Evolutionary conservation across 345 rosid species (phyloP), one percentile per base, ranked within the genome.

Genomic region (Aquilaria yunnanensis): DNA sequence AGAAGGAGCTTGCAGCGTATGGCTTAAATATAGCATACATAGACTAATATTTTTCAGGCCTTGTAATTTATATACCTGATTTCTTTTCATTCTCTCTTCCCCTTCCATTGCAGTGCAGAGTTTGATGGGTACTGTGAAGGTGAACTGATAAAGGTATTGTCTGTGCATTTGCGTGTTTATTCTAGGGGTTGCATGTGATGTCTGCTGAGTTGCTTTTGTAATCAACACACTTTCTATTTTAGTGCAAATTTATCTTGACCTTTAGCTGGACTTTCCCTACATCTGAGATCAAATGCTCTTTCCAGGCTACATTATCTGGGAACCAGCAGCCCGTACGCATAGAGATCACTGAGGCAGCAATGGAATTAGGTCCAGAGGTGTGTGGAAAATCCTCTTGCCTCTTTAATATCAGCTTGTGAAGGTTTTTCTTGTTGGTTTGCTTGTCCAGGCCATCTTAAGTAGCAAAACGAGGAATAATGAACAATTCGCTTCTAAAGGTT

Each of bases 71-170:
- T 10, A 34, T 61, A 23, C 59, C 45, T 70, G 71, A 68, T 57
- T 51, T 73, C 55, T 54, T 14, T 56, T 60, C 4, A 29, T 56
- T 60, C 4, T 48, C 50, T 54, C 69, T 45, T 59, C 61, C 34
- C 74, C 72, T n/a, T 49, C 12, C 37, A 45, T 67, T 83, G 51
- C 88, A 92, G 98, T 60, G 88, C 96, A 31, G 96, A 92, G 66
- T 89, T 92, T 72, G 96, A 92, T 81, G 96, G 98, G 72, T 89
- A 92, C 62, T 89, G 98, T 70, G 90, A 84, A 83, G 98, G 91
- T 55, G 98, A 89, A 78, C 86, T 92, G 41, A 87, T 92, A 58
- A 92, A 89, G 96, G 98, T 85, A 80, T 59, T 53, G 32, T 67
- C n/a, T 16, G 32, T 5, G 5, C 43, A 37, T 16, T 16, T 37